Percentiles rank a stretch among this genome's conserved stretches.
Evolutionary conservation across 306 rosid genomes (phyloP).

Genomic region (Malus sieversii): DNA sequence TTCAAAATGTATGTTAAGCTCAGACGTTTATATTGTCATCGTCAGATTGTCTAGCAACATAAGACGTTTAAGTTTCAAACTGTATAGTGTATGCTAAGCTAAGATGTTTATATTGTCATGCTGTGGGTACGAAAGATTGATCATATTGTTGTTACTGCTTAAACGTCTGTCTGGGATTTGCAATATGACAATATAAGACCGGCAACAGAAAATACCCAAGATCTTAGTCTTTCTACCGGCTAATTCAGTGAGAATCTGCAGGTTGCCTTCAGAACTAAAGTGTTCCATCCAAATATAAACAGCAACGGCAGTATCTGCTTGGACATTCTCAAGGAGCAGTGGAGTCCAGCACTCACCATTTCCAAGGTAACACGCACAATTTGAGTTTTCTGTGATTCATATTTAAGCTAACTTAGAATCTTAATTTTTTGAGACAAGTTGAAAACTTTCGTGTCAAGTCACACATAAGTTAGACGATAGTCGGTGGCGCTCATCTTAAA

Average conservation of each 20-base stretch:
- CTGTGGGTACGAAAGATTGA: background rate
- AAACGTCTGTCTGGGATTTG: background rate
- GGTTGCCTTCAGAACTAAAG: constrained; percentile 93
- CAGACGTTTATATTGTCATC: background rate
- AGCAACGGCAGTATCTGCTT: constrained; percentile 83
- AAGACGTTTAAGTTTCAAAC: background rate
- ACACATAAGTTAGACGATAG: too few species aligned
- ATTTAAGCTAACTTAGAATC: background rate
- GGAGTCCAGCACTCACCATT: constrained; percentile 98
- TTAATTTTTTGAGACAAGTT: background rate
- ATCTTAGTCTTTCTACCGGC: background rate
- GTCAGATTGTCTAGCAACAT: background rate
- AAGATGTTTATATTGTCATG: background rate
- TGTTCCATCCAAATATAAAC: constrained; percentile 87
- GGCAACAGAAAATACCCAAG: background rate
- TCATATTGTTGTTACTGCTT: background rate
- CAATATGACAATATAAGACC: background rate
- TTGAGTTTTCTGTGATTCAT: background rate
- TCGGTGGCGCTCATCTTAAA: too few species aligned
- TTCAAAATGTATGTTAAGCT: background rate
- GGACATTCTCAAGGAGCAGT: constrained; percentile 92
- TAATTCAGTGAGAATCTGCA: constrained; percentile 11
- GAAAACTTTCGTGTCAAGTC: background rate
- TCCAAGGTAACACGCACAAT: constrained; percentile 50
- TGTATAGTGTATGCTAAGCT: background rate